These are phyloP conservation scores for Arabidopsis thaliana DNA, from an alignment of 345 rosid species.

Conservation along the genomic window DNA sequence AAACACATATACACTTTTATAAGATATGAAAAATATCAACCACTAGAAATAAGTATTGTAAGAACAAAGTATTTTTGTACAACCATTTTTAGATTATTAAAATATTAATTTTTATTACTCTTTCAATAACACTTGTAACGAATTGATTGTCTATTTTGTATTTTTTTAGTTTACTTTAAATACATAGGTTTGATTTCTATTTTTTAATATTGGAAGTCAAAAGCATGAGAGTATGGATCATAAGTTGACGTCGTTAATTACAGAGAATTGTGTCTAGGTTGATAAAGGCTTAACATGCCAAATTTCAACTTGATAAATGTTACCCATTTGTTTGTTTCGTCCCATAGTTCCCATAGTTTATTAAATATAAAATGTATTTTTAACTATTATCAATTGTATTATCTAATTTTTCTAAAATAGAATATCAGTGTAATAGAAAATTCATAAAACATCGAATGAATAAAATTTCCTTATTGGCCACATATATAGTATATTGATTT, in stretches of 20 bases:
- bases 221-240: background rate
- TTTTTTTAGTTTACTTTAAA: background rate
- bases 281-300: conserved; percentile 10
- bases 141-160: background rate
- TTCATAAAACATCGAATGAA: background rate
- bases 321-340: background rate
- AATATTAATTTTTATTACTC: background rate
- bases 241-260: background rate
- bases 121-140: background rate
- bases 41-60: background rate
- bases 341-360: background rate
- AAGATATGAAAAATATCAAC: background rate
- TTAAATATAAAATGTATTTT: background rate
- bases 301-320: background rate
- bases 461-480: background rate
- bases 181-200: background rate
- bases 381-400: background rate
- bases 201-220: background rate
- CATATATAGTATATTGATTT: background rate
- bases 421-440: background rate
- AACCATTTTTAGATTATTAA: background rate
- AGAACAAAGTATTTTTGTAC: background rate
- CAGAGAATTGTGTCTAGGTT: background rate
- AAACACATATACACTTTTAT: too few species aligned
- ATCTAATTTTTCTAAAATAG: background rate